Conservation (phyloP, 805 yeast genomes). For the Lachancea sp. region DNA sequence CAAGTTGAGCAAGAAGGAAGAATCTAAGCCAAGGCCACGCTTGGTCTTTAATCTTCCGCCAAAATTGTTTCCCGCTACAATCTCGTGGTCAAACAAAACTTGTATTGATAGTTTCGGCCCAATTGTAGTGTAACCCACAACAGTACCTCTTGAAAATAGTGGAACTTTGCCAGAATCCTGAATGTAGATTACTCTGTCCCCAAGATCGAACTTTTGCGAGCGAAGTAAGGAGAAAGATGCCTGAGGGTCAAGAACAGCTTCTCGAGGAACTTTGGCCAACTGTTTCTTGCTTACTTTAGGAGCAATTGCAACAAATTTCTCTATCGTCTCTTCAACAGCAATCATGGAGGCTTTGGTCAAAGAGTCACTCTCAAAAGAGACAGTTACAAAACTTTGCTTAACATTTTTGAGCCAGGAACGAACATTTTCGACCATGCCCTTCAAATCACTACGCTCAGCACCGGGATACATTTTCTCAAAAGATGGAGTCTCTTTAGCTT, state of each 20-base stretch:
- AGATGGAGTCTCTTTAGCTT: conserved; percentile 27
- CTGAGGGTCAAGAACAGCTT: conserved; percentile 72
- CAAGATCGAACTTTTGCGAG: conserved; percentile 71
- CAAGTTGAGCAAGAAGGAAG: conserved; percentile 73
- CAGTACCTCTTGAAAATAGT: conserved; percentile 81
- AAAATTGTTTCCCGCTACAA: conserved; percentile 75
- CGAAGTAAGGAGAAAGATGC: conserved; percentile 65
- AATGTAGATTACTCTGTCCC: conserved; percentile 84
- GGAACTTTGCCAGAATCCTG: conserved; percentile 88
- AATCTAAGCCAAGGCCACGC: conserved; percentile 80
- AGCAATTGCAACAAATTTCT: conserved; percentile 40
- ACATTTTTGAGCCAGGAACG: conserved; percentile 42
- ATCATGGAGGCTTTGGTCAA: conserved; percentile 59
- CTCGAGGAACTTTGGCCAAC: conserved; percentile 75
- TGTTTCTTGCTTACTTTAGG: conserved; percentile 47
- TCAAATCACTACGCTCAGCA: conserved; percentile 26
- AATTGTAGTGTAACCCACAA: conserved; percentile 64
- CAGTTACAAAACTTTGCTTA: conserved; percentile 51
- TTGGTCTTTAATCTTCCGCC: conserved; percentile 70
- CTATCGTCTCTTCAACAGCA: conserved; percentile 58
- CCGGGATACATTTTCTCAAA: conserved; percentile 33
- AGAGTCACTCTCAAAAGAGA: conserved; percentile 71
- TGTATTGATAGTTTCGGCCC: conserved; percentile 53
- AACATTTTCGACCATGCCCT: conserved; percentile 28
- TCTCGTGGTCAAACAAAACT: conserved; percentile 75